Conservation (phyloP, 1,284 basidiomycete genomes). For the Apiotrichum gracile region DNA sequence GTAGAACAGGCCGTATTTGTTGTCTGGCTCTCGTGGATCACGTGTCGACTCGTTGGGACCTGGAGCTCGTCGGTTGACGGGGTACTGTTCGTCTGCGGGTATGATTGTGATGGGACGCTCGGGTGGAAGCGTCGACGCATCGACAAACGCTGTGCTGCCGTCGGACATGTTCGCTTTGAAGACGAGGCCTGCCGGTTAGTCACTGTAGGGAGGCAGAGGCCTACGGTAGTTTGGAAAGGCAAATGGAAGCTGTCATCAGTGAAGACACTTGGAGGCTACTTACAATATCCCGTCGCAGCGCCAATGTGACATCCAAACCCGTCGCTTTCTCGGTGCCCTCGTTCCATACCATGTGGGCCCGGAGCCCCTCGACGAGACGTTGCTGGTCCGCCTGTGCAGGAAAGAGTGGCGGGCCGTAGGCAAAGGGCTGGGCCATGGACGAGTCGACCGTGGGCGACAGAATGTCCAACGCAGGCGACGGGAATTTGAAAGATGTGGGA, state of each 20-base stretch:
- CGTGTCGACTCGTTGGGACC: no score
- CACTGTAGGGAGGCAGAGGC: neutral
- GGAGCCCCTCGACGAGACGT: no score
- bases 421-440: neutral
- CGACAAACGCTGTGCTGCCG: neutral
- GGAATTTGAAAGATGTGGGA: no score
- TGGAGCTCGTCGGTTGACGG: no score
- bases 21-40: no score
- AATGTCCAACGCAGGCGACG: neutral
- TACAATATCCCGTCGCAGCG: no score
- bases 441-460: neutral
- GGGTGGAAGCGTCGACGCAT: neutral
- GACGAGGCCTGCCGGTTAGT: neutral
- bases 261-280: no score
- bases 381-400: neutral
- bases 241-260: neutral
- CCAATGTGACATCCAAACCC: no score
- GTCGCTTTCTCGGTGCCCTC: no score
- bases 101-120: neutral
- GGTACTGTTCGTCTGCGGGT: neutral
- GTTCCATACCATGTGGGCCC: no score
- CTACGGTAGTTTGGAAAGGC: slow-evolving; percentile 9
- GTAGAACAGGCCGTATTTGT: no score
- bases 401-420: neutral
- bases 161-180: neutral